Conservation (phyloP, 148 eudicot genomes). For the Rhododendron henanense region DNA sequence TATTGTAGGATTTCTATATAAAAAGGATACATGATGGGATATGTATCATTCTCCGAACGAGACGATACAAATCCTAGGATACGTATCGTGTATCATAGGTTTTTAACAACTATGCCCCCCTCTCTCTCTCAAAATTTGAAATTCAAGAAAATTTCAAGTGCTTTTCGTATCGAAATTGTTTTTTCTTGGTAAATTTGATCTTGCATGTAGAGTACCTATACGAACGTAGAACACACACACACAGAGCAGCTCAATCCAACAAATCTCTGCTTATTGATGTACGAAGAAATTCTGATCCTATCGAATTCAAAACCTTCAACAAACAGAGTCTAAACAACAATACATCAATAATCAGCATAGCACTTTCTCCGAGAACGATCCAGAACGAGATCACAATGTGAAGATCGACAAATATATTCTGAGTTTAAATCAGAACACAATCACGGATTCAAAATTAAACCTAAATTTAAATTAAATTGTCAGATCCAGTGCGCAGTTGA, state of each 20-base stretch:
- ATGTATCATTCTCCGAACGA: too few relatives aligned
- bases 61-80: too few relatives aligned
- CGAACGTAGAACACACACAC: too few relatives aligned
- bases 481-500: background rate
- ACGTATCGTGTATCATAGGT: too few relatives aligned
- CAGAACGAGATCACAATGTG: background rate
- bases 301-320: background rate
- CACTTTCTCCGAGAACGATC: background rate
- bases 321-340: background rate
- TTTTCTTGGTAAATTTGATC: background rate
- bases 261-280: background rate
- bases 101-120: too few relatives aligned
- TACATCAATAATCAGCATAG: background rate
- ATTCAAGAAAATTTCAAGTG: too few relatives aligned
- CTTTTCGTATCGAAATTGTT: background rate
- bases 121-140: too few relatives aligned
- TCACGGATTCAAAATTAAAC: too few relatives aligned
- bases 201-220: background rate
- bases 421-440: background rate
- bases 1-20: too few relatives aligned
- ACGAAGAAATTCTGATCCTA: background rate
- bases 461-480: background rate
- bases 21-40: too few relatives aligned
- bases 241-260: background rate
- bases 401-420: too few relatives aligned